Percentiles rank a stretch among this genome's conserved stretches.
Conservation (phyloP, 164 flowering plant species). For the Annona cherimola region DNA sequence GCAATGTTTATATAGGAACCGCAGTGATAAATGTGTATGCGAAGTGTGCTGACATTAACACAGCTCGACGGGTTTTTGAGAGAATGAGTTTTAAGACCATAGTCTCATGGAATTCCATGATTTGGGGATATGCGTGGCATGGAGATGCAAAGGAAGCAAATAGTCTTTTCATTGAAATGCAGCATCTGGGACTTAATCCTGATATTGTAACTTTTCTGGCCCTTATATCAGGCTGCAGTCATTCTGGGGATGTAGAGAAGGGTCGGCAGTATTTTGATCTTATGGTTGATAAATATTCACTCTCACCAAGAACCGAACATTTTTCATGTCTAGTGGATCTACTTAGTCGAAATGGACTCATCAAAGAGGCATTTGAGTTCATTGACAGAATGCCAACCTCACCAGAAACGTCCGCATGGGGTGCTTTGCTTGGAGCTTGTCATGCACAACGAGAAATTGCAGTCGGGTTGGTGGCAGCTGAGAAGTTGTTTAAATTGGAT, state of each 20-base stretch:
- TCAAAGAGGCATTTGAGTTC: conserved; percentile 8
- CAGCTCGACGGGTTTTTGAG: conserved; percentile 4
- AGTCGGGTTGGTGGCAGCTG: conserved; percentile 10
- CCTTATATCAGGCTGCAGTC: conserved; percentile 14
- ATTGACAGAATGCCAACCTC: conserved; percentile 3
- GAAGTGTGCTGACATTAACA: conserved; percentile 9
- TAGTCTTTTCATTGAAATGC: conserved; percentile 7
- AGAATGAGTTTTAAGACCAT: conserved; percentile 9
- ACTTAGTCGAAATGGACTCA: conserved; percentile 8
- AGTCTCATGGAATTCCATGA: conserved; percentile 16
- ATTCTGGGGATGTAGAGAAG: conserved; percentile 16
- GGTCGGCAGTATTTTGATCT: conserved; percentile 10
- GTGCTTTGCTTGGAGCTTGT: conserved; percentile 13
- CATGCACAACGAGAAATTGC: conserved; percentile 4
- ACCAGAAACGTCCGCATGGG: conserved; percentile 1
- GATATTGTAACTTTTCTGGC: conserved; percentile 6
- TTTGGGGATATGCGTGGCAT: conserved; percentile 12
- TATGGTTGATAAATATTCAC: conserved; percentile 7
- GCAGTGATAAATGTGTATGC: conserved; percentile 9
- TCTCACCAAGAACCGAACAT: conserved; percentile 2
- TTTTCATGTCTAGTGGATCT: conserved; percentile 10
- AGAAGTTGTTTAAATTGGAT: conserved; percentile 12
- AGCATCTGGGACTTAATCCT: conserved; percentile 2
- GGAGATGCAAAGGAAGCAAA: conserved; percentile 7
- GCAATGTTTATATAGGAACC: conserved; percentile 9